Conservation (phyloP, 495 filamentous ascomycete genomes). For the Opeltia flavorubescens region DNA sequence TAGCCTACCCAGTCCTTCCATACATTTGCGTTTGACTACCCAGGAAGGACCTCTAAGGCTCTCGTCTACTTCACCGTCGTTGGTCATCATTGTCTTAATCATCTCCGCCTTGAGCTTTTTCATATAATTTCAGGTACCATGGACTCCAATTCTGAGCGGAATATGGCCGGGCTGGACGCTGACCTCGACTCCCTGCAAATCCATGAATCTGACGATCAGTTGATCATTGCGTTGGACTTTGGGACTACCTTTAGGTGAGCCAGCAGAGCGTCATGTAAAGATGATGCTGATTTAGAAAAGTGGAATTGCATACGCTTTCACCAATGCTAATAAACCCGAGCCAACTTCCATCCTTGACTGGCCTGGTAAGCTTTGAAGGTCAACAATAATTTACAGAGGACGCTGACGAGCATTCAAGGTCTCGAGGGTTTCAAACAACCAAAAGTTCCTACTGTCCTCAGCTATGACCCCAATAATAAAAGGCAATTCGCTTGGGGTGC, state of each 20-base stretch:
- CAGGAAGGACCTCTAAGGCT: too few species aligned
- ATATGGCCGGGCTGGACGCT: background rate
- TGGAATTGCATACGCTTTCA: slow-evolving; percentile 17
- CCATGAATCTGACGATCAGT: slow-evolving; percentile 8
- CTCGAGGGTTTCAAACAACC: slow-evolving; percentile 9
- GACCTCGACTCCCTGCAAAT: background rate
- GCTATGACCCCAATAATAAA: slow-evolving; percentile 8
- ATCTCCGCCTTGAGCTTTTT: too few species aligned
- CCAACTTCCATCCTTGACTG: slow-evolving; percentile 7
- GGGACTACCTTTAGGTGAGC: slow-evolving; percentile 16
- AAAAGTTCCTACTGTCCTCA: slow-evolving; percentile 17
- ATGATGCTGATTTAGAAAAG: background rate
- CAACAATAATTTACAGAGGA: background rate
- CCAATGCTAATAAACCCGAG: slow-evolving; percentile 6
- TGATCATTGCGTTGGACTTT: slow-evolving; percentile 19
- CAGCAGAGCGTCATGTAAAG: background rate
- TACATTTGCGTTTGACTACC: too few species aligned
- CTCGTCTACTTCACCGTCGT: too few species aligned
- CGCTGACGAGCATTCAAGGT: too few species aligned
- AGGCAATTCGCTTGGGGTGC: slow-evolving; percentile 13
- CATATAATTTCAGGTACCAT: too few species aligned
- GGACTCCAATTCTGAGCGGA: too few species aligned
- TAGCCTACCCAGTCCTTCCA: too few species aligned
- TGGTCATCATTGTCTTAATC: too few species aligned
- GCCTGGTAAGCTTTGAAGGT: slow-evolving; percentile 1